Evolutionary conservation across 176 grass and related monocot species (phyloP).

Genomic region (Juncus inflexus): DNA sequence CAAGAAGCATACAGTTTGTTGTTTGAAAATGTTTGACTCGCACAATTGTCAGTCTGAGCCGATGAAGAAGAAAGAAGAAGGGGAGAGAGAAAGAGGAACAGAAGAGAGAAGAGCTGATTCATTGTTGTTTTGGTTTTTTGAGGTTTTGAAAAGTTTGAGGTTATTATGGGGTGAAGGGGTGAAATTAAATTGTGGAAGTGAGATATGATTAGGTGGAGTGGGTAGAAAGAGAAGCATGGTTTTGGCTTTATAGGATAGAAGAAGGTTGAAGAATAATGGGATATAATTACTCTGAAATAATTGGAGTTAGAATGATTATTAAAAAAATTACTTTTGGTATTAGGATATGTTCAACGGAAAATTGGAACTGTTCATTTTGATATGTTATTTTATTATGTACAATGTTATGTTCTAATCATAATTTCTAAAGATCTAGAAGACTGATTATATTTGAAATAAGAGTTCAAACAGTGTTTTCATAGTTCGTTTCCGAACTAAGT

Average conservation of each 20-base stretch:
- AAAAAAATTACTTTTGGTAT: too few relatives aligned
- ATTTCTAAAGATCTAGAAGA: too few relatives aligned
- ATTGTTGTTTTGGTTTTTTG: conserved; percentile 25
- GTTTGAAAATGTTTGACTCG: conserved; percentile 36
- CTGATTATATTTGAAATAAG: too few relatives aligned
- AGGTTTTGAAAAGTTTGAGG: not conserved
- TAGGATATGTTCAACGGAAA: too few relatives aligned
- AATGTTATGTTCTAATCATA: too few relatives aligned
- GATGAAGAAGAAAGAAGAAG: conserved; percentile 3
- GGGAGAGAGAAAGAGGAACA: conserved; percentile 27
- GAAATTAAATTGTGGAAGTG: not conserved
- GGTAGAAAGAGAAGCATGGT: conserved; percentile 1
- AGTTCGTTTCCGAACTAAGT: too few relatives aligned
- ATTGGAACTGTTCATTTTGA: too few relatives aligned
- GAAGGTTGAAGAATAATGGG: not conserved
- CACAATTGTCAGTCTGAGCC: conserved; percentile 43
- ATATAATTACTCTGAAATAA: too few relatives aligned
- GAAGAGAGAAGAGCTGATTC: conserved; percentile 19
- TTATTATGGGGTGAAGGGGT: not conserved
- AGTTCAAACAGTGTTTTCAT: too few relatives aligned
- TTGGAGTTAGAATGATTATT: too few relatives aligned
- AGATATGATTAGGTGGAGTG: conserved; percentile 7
- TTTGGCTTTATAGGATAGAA: conserved; percentile 6
- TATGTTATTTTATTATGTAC: too few relatives aligned
- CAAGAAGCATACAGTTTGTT: conserved; percentile 41